Conservation (phyloP, 148 eudicot species). For the Beta vulgaris region DNA sequence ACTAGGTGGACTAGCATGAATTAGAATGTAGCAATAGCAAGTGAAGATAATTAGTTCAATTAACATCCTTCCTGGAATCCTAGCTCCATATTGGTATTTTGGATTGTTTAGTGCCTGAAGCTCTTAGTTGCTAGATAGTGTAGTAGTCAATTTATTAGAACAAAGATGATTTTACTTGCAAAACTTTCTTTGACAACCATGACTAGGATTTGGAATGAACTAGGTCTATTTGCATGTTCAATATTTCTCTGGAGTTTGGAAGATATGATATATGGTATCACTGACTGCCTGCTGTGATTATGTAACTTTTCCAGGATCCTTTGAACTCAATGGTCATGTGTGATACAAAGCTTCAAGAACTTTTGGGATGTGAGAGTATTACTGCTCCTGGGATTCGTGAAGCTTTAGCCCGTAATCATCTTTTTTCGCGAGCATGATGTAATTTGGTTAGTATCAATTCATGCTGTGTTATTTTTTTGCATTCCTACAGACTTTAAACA, state of each 20-base stretch:
- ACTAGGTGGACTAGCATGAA: background rate
- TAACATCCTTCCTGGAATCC: background rate
- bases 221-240: background rate
- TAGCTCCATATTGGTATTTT: background rate
- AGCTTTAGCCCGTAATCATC: slow-evolving; percentile 63
- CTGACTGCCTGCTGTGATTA: slow-evolving; percentile 1
- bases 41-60: background rate
- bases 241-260: background rate
- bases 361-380: slow-evolving; percentile 67
- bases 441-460: slow-evolving; percentile 42
- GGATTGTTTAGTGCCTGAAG: background rate
- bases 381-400: slow-evolving; percentile 58
- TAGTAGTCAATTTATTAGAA: background rate
- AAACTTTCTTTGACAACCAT: background rate
- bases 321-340: slow-evolving; percentile 51
- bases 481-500: background rate
- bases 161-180: background rate
- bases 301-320: slow-evolving; percentile 50
- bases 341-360: slow-evolving; percentile 74
- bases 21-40: background rate
- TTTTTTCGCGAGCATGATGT: slow-evolving; percentile 52
- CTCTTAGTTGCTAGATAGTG: background rate
- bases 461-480: background rate
- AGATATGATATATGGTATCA: background rate
- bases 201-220: background rate